Conservation (phyloP, 78 protist species). For the Dictyostelium firmibasis region DNA sequence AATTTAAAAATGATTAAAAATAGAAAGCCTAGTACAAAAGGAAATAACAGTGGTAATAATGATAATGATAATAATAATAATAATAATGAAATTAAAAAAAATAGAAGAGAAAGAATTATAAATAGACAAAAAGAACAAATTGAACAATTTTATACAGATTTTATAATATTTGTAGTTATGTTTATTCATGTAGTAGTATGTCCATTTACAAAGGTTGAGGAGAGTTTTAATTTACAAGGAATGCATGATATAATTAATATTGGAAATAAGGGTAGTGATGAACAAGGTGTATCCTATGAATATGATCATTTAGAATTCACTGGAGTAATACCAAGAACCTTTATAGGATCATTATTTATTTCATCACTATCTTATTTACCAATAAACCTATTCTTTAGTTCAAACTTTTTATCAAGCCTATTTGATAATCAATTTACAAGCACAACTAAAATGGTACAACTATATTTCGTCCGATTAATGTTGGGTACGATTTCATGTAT, state of each 20-base stretch:
- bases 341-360: conserved; percentile 86
- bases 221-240: conserved; percentile 95
- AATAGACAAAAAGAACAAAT: not conserved
- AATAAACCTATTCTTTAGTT: not conserved
- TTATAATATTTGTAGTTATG: not conserved
- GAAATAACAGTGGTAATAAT: not conserved
- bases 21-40: not conserved
- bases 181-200: conserved; percentile 1
- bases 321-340: conserved; percentile 97
- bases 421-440: not conserved
- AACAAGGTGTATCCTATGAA: not conserved
- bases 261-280: not conserved
- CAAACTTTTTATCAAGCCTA: not conserved
- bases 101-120: not conserved
- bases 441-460: not conserved
- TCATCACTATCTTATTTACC: conserved; percentile 35
- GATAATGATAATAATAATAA: not conserved
- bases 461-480: conserved; percentile 9
- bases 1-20: too few relatives aligned
- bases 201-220: conserved; percentile 95
- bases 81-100: not conserved
- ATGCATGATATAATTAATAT: conserved; percentile 90
- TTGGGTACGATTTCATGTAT: conserved; percentile 18
- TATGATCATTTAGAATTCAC: conserved; percentile 94
- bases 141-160: not conserved